Evolutionary conservation across 1,139 yeast genomes (phyloP).

Genomic region (Zhuliangozyma parablackwelliae): DNA sequence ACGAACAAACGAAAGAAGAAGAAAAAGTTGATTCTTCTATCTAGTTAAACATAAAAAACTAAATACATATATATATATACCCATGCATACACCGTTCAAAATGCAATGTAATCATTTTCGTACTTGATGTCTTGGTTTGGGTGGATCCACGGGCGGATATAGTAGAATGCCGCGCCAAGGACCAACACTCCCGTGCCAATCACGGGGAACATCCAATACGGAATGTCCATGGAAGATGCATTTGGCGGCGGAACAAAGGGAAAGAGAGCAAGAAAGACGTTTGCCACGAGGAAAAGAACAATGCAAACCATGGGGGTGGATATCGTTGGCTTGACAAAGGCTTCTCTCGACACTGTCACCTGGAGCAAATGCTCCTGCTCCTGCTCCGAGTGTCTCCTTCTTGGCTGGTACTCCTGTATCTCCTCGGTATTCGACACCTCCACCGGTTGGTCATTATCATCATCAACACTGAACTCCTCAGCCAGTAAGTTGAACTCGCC

Average conservation of each 20-base stretch:
- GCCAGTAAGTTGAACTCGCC: constrained; percentile 23
- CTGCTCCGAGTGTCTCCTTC: constrained; percentile 4
- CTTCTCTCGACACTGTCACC: background rate
- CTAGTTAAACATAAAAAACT: constrained; percentile 10
- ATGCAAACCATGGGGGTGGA: constrained; percentile 29
- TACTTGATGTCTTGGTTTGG: constrained; percentile 10
- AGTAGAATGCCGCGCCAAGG: constrained; percentile 41
- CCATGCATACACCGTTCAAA: background rate
- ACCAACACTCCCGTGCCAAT: constrained; percentile 47
- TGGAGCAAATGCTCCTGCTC: constrained; percentile 2
- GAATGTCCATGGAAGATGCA: constrained; percentile 26
- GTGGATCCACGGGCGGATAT: constrained; percentile 10
- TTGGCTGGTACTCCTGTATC: constrained; percentile 6
- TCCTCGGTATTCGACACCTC: constrained; percentile 4
- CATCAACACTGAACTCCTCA: constrained; percentile 5
- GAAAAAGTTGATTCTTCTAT: constrained; percentile 21
- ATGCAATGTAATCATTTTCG: constrained; percentile 11
- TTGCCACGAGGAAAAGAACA: constrained; percentile 41
- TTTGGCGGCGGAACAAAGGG: constrained; percentile 55
- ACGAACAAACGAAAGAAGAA: constrained; percentile 41
- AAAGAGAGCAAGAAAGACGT: constrained; percentile 49
- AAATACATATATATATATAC: constrained; percentile 1
- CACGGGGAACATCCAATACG: constrained; percentile 56
- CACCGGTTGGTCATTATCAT: background rate
- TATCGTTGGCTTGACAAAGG: constrained; percentile 2